Percentiles rank a stretch among this genome's conserved stretches.
Conservation (phyloP, 2,329 filamentous ascomycete species). For the Huntiella abstrusa region DNA sequence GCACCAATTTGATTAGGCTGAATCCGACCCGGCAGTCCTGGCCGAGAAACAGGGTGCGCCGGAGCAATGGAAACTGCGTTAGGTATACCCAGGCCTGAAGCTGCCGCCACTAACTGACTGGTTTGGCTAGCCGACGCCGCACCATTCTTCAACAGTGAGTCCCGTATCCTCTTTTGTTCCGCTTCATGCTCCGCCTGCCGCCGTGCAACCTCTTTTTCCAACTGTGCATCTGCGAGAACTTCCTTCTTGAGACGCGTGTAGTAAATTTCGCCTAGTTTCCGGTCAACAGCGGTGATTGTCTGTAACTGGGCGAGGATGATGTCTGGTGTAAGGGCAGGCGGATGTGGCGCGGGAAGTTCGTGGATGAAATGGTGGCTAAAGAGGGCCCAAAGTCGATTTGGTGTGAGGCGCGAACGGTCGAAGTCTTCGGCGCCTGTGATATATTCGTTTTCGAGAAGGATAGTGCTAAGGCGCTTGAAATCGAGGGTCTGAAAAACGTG, state of each 20-base stretch:
- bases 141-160: constrained; percentile 5
- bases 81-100: constrained; percentile 4
- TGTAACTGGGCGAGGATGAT: constrained; percentile 7
- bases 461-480: constrained; percentile 55
- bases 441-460: constrained; percentile 54
- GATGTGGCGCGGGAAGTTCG: constrained; percentile 29
- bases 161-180: constrained; percentile 8
- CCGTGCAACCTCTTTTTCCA: constrained; percentile 5
- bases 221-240: constrained; percentile 8
- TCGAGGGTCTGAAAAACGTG: constrained; percentile 45
- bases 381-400: constrained; percentile 60
- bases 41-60: neutral
- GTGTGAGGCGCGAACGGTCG: constrained; percentile 53
- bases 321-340: constrained; percentile 6
- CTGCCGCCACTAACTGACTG: constrained; percentile 5
- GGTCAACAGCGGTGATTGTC: constrained; percentile 9
- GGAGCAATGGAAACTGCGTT: constrained; percentile 7
- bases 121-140: neutral
- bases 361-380: constrained; percentile 62
- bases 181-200: constrained; percentile 4
- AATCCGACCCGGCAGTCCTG: neutral
- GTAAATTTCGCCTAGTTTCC: constrained; percentile 9
- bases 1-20: neutral
- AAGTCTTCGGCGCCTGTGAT: constrained; percentile 52
- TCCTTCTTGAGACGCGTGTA: constrained; percentile 10